phyloP scores from a whole-genome alignment of 345 rosid genomes.

The Populus alba region DNA sequence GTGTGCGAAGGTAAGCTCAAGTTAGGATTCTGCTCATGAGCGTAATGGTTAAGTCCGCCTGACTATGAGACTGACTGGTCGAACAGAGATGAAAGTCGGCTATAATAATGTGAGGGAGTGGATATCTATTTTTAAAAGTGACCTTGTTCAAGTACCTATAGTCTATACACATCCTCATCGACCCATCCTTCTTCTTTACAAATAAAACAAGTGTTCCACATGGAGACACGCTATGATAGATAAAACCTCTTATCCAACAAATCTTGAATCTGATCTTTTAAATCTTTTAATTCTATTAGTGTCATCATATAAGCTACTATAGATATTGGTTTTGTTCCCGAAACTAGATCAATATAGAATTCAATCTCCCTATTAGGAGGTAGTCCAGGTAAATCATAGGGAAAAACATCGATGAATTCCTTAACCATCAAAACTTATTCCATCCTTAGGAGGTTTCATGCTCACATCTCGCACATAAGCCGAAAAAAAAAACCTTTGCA shows the following conservation, averaged over 20 bases:
- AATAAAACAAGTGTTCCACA: background rate
- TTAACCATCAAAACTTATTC: background rate
- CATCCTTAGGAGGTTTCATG: too few relatives aligned
- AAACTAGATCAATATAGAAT: background rate
- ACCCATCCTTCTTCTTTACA: background rate
- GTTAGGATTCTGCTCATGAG: background rate
- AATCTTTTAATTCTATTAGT: background rate
- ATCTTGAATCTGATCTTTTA: background rate
- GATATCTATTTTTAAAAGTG: background rate
- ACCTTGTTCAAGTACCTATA: background rate
- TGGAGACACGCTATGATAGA: background rate
- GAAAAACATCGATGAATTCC: background rate
- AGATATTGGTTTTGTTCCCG: background rate
- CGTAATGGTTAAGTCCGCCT: background rate
- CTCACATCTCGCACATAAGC: too few relatives aligned
- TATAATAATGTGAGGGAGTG: background rate
- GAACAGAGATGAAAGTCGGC: background rate
- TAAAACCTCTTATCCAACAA: background rate
- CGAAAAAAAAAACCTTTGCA: too few relatives aligned
- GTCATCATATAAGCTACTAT: background rate
- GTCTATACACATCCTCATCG: background rate
- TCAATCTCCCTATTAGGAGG: background rate
- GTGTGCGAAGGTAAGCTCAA: background rate
- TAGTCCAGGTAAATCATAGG: background rate
- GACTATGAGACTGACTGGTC: background rate